phyloP scores from a whole-genome alignment of 2,329 filamentous ascomycete species.

The Calonectria henricotiae region DNA sequence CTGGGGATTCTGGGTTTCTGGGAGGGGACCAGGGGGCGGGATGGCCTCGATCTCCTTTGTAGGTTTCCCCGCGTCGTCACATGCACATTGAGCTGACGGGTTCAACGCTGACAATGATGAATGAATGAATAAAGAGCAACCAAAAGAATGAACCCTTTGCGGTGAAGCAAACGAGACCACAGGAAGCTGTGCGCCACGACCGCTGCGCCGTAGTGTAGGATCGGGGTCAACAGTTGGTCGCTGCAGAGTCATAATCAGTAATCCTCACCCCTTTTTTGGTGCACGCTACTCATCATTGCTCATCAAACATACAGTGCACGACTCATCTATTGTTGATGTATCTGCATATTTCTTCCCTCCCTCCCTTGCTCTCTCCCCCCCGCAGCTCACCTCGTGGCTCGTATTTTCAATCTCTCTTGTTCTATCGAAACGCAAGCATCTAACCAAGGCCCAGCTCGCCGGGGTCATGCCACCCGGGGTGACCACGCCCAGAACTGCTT shows the following conservation, averaged over 20 bases:
- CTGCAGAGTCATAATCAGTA: conserved; percentile 16
- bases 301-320: conserved; percentile 2
- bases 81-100: conserved; percentile 21
- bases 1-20: not conserved
- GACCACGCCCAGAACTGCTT: conserved; percentile 23
- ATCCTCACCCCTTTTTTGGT: conserved; percentile 11
- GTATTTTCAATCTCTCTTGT: conserved; percentile 6
- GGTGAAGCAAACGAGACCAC: conserved; percentile 1
- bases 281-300: not conserved
- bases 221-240: conserved; percentile 10
- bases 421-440: conserved; percentile 21
- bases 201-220: conserved; percentile 8
- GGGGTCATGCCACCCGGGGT: conserved; percentile 21
- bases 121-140: not conserved
- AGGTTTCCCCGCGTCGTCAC: conserved; percentile 36
- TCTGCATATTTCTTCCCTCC: not conserved
- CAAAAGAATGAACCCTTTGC: conserved; percentile 13
- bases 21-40: not conserved
- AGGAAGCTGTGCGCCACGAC: conserved; percentile 31
- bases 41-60: not conserved
- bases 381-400: conserved; percentile 20
- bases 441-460: conserved; percentile 7
- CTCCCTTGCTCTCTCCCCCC: not conserved
- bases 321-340: not conserved
- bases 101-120: not conserved